phyloP scores from a whole-genome alignment of 345 rosid species.

The Salix arbutifolia region DNA sequence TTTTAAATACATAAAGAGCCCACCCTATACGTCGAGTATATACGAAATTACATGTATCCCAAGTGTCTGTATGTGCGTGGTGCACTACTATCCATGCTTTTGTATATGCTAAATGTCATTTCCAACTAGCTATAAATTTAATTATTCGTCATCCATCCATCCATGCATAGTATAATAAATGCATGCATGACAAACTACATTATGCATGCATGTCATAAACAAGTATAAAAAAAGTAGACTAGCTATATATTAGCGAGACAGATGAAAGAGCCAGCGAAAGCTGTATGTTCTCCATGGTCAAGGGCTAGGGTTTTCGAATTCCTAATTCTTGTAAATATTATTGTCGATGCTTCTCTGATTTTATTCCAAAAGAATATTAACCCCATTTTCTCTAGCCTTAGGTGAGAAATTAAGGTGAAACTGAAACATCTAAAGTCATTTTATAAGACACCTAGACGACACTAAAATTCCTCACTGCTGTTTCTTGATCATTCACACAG shows the following conservation, averaged over 20 bases:
- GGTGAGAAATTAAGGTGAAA: background rate
- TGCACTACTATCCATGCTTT: background rate
- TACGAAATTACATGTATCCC: background rate
- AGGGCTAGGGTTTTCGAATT: slow-evolving; percentile 32
- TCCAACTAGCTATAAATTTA: background rate
- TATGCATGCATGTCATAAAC: background rate
- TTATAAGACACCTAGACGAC: slow-evolving; percentile 19
- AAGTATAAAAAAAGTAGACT: background rate
- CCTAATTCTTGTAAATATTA: slow-evolving; percentile 5
- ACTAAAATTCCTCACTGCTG: slow-evolving; percentile 31
- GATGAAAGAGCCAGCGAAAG: background rate
- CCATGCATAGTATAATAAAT: background rate
- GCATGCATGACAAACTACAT: background rate
- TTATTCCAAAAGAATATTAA: slow-evolving; percentile 6
- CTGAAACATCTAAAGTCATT: slow-evolving; percentile 8
- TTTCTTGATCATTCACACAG: slow-evolving; percentile 27
- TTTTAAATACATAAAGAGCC: background rate
- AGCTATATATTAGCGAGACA: background rate
- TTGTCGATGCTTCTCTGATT: slow-evolving; percentile 1
- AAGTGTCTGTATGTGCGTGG: background rate
- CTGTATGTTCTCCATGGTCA: slow-evolving; percentile 11
- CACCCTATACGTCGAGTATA: background rate
- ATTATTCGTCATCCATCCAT: background rate
- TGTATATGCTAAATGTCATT: background rate
- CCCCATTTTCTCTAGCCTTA: slow-evolving; percentile 5